Conservation (phyloP, 345 rosid species). For the Microthlaspi erraticum region DNA sequence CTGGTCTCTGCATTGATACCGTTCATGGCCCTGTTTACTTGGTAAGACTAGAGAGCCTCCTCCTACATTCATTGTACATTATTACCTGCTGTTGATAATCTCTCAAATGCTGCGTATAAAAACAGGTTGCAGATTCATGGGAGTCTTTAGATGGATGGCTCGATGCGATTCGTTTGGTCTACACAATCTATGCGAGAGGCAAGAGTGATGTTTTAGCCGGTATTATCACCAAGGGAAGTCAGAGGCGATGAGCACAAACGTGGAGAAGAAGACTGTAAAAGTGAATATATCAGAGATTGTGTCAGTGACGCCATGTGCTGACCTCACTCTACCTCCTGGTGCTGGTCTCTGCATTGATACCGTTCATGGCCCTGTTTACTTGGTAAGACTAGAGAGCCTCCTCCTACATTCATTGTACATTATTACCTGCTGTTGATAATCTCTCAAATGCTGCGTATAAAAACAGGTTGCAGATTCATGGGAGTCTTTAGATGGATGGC, state of each 20-base stretch:
- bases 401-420: neutral
- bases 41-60: constrained; percentile 68
- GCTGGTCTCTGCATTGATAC: constrained; percentile 95
- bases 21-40: constrained; percentile 73
- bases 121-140: constrained; percentile 96
- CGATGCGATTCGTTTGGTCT: constrained; percentile 88
- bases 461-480: constrained; percentile 93
- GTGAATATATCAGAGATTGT: constrained; percentile 76
- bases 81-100: neutral
- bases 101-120: neutral
- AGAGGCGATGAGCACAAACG: constrained; percentile 39
- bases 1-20: constrained; percentile 92
- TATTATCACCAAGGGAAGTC: constrained; percentile 70
- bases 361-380: constrained; percentile 69
- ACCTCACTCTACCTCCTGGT: constrained; percentile 95
- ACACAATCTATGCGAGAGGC: constrained; percentile 90
- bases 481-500: constrained; percentile 98
- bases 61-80: neutral
- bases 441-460: constrained; percentile 6
- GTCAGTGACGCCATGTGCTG: constrained; percentile 88
- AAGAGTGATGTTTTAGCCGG: constrained; percentile 90
- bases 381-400: constrained; percentile 70
- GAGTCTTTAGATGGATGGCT: constrained; percentile 97
- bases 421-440: neutral
- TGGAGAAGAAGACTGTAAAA: constrained; percentile 64